phyloP scores from a whole-genome alignment of 2,329 filamentous ascomycete species.

The Corniculantispora saksenae region DNA sequence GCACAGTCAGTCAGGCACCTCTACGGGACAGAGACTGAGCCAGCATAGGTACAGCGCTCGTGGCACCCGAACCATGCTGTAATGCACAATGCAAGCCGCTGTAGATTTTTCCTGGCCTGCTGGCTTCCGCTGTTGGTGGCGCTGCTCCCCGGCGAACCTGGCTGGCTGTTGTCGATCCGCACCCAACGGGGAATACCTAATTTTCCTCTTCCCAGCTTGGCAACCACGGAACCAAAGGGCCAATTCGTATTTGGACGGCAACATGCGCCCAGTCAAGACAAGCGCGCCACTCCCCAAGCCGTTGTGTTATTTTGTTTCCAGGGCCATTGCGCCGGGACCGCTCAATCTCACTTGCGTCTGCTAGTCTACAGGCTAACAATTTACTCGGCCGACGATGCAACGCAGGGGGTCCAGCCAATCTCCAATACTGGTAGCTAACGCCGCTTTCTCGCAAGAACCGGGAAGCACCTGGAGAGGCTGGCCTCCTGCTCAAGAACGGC shows the following conservation, averaged over 20 bases:
- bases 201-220: background rate
- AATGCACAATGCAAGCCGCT: background rate
- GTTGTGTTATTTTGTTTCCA: background rate
- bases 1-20: background rate
- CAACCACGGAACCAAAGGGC: background rate
- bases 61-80: too few species aligned
- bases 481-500: too few species aligned
- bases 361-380: too few species aligned
- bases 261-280: background rate
- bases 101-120: background rate
- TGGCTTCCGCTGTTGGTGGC: too few species aligned
- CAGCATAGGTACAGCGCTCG: too few species aligned
- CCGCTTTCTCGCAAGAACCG: too few species aligned
- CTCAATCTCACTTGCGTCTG: background rate
- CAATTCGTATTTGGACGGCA: background rate
- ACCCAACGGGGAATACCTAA: background rate
- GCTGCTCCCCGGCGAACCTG: too few species aligned
- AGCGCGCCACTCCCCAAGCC: too few species aligned
- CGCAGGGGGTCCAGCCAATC: background rate
- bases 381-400: background rate
- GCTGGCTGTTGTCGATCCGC: background rate
- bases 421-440: too few species aligned
- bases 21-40: too few species aligned
- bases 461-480: too few species aligned
- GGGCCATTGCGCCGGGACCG: too few species aligned